Evolutionary conservation across 305 asterid species (phyloP), one percentile per base, ranked within the genome.

Genomic region (Rubia balearica): DNA sequence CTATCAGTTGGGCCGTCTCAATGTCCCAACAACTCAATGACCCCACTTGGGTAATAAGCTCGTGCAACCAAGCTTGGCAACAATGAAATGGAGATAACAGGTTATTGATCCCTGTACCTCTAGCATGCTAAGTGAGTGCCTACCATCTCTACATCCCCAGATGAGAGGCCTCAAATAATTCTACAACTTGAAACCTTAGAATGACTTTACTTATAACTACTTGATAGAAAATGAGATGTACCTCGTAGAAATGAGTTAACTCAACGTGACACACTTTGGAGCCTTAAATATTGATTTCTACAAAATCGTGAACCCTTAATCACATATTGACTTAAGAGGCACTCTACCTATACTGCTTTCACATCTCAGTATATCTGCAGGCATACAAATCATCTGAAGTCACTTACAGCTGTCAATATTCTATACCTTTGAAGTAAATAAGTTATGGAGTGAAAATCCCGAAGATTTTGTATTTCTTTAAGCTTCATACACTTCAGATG

Each of bases 401-500:
- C 67, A 14, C 46, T 42, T 13, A 62, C 30, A 38, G 42, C 27
- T 33, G 67, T 62, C 14, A 62, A 33, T 14, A 1, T 62, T 5
- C 24, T 30, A 36, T 36, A 36, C 46, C 22, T 14, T 27, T 14
- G 67, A 14, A 36, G 46, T 62, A 30, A 36, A 42, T 42, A 62
- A 38, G 43, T 61, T 61, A 33, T 13, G 24, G 65, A 27, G 63
- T 10, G 11, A 10, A 49, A 49, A 3, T 22, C 63, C 63, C 3
- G 9, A 56, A 56, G 27, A 56, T n/a, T 7, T 7, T 27, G 65
- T 30, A 60, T 60, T 27, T 60, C 65, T 38, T 14, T 13, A 4
- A 61, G 66, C 66, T 61, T 61, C 40, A 61, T 13, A 61, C 30
- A n/a, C 67, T 61, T 61, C 41, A 61, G 40, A 61, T 61, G 38